These are phyloP conservation scores for Lichtheimia hyalospora DNA, from an alignment of 371 early-diverging fungal species.

Conservation along the genomic window DNA sequence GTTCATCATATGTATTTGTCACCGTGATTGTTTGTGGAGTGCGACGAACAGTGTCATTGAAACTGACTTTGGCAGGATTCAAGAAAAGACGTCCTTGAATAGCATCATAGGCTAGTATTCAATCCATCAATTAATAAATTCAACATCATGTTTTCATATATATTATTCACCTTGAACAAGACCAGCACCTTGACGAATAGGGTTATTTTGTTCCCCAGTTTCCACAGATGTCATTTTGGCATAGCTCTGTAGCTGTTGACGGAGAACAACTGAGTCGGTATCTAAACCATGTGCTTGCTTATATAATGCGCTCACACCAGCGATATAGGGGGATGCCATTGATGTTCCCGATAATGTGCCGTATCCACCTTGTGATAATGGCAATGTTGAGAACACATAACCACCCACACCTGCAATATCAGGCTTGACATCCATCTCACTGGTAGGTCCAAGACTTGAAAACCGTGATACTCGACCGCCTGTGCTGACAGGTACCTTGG, in stretches of 20 bases:
- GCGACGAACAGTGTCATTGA: slow-evolving; percentile 63
- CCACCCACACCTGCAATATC: slow-evolving; percentile 69
- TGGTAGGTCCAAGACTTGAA: slow-evolving; percentile 40
- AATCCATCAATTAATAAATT: neutral
- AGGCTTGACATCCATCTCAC: slow-evolving; percentile 35
- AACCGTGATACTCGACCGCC: slow-evolving; percentile 37
- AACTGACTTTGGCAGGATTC: slow-evolving; percentile 64
- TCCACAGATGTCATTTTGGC: slow-evolving; percentile 25
- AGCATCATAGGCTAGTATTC: slow-evolving; percentile 48
- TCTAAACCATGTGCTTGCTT: slow-evolving; percentile 34
- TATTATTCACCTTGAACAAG: slow-evolving; percentile 62
- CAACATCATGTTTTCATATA: no score
- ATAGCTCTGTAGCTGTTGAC: slow-evolving; percentile 44
- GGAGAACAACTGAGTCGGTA: slow-evolving; percentile 4
- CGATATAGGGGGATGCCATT: slow-evolving; percentile 66
- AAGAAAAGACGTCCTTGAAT: slow-evolving; percentile 52
- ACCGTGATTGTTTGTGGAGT: slow-evolving; percentile 36
- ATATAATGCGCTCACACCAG: slow-evolving; percentile 63
- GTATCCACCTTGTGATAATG: slow-evolving; percentile 36
- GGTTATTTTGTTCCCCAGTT: slow-evolving; percentile 23
- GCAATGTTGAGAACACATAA: slow-evolving; percentile 64
- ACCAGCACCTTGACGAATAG: slow-evolving; percentile 73
- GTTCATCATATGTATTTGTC: slow-evolving; percentile 52
- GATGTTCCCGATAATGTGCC: slow-evolving; percentile 61
- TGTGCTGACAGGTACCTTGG: slow-evolving; percentile 14